Evolutionary conservation across 371 early-diverging fungal species (phyloP).

Genomic region (Rhizopus sp.): DNA sequence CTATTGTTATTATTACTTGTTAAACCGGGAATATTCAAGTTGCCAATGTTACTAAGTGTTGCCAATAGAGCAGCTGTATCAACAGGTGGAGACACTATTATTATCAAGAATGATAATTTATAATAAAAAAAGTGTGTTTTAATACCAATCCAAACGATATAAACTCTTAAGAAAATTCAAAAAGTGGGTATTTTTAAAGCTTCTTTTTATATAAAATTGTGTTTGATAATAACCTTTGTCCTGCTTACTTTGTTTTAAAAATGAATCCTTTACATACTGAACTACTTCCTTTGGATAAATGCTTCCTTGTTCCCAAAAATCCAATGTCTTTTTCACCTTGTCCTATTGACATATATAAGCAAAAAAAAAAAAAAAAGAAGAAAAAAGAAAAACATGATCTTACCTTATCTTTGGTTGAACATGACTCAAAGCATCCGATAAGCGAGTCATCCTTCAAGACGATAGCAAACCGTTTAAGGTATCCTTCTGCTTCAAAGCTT

Average conservation of each 20-base stretch:
- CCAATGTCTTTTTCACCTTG: slow-evolving; percentile 55
- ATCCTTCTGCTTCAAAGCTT: slow-evolving; percentile 29
- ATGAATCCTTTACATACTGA: slow-evolving; percentile 38
- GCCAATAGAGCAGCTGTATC: slow-evolving; percentile 38
- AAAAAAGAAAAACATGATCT: slow-evolving; percentile 15
- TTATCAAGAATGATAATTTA: neutral
- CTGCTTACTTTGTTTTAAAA: slow-evolving; percentile 28
- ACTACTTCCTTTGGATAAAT: slow-evolving; percentile 46
- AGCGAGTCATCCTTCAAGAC: slow-evolving; percentile 37
- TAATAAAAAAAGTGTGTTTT: neutral
- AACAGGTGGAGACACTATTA: slow-evolving; percentile 20
- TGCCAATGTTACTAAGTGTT: slow-evolving; percentile 33
- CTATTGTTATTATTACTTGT: neutral
- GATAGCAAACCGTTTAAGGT: slow-evolving; percentile 42
- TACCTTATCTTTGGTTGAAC: slow-evolving; percentile 52
- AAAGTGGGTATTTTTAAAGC: slow-evolving; percentile 7
- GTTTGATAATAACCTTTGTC: slow-evolving; percentile 29
- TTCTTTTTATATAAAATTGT: slow-evolving; percentile 18
- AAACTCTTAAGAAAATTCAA: neutral
- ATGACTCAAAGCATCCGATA: slow-evolving; percentile 35
- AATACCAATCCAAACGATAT: neutral
- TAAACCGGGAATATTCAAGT: slow-evolving; percentile 22
- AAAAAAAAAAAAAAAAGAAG: no score
- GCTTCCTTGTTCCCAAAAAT: slow-evolving; percentile 53
- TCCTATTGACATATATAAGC: slow-evolving; percentile 41